Evolutionary conservation across 2,329 filamentous ascomycete genomes (phyloP), one percentile per base, ranked within the genome.

Genomic region (Epichloe coenophiala): DNA sequence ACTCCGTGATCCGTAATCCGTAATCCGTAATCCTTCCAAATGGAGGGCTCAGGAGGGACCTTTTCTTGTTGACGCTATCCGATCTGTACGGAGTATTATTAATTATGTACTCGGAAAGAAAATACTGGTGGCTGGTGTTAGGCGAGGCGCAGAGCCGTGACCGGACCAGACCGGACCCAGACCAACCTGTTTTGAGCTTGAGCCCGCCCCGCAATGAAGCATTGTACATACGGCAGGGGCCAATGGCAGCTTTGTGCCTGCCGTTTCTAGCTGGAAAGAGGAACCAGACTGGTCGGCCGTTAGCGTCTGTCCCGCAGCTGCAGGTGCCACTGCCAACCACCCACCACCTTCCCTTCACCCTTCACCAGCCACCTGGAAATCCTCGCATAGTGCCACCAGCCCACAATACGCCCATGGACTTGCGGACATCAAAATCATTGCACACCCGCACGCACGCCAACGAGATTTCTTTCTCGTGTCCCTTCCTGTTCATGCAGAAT

Each of bases 281-380:
- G 31, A 40, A 42, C 12, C 12, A 19, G 19, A 23, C 23, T 15
- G 21, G 37, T 23, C 19, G 37, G 38, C 46, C 23, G 46, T 21
- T 21, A 31, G 23, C 36, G 17, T 23, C 33, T 41, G 39, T 27
- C 36, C 45, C 38, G 11, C 42, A 47, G 19, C 35, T 38, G 35
- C 21, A 37, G 15, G 6, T 13, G 27, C 39, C n/a, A 21, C 27
- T n/a, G 5, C 50, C 50, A 51, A 48, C 50, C 50, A 51, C 49
- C 17, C 17, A 17, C 2, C 49, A 51, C 45, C 23, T 39, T 51
- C 27, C 27, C 27, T 27, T 27, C 23, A 27, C 17, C 27, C 35
- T 23, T 49, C 38, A 43, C 51, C 51, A 53, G 49, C 51, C 51
- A 53, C 51, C 51, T 40, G 35, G 12, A 39, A 44, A 44, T 44